These are phyloP conservation scores for Cytospora piceicola DNA, from an alignment of 2,329 filamentous ascomycete species.

Conservation along the genomic window DNA sequence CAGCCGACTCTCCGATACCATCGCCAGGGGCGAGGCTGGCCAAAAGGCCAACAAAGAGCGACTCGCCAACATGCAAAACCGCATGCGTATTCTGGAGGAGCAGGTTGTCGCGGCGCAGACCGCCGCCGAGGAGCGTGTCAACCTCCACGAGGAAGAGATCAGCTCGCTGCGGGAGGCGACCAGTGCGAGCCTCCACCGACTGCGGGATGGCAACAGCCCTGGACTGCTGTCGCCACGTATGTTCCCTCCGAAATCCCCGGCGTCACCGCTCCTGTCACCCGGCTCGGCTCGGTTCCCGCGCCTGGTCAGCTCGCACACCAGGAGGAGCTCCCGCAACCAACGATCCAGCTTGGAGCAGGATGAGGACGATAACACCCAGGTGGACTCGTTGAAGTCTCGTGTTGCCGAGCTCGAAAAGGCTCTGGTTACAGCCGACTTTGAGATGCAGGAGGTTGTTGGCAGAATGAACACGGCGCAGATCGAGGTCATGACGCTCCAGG, in stretches of 20 bases:
- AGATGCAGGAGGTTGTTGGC: constrained; percentile 83
- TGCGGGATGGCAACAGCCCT: constrained; percentile 54
- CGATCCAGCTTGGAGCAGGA: constrained; percentile 64
- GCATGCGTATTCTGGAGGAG: constrained; percentile 82
- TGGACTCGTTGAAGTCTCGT: constrained; percentile 74
- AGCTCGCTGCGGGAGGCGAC: constrained; percentile 75
- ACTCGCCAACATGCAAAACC: constrained; percentile 82
- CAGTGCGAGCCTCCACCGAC: constrained; percentile 74
- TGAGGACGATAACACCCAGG: constrained; percentile 74
- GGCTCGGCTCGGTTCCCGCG: constrained; percentile 30
- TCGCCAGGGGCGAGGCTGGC: constrained; percentile 81
- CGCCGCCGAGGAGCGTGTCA: constrained; percentile 81
- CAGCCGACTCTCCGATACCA: constrained; percentile 75
- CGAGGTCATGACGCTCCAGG: constrained; percentile 78
- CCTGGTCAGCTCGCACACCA: constrained; percentile 26
- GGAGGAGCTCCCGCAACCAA: constrained; percentile 29
- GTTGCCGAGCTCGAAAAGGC: constrained; percentile 86
- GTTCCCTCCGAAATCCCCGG: constrained; percentile 62
- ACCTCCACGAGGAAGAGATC: constrained; percentile 85
- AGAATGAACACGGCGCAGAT: constrained; percentile 84
- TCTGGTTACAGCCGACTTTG: constrained; percentile 72
- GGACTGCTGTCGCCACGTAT: constrained; percentile 49
- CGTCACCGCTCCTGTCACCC: constrained; percentile 52
- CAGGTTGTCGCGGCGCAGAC: constrained; percentile 81
- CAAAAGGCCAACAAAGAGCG: constrained; percentile 79